These are phyloP conservation scores for Hortiboletus campestris DNA, from an alignment of 768 basidiomycete species.

Conservation along the genomic window DNA sequence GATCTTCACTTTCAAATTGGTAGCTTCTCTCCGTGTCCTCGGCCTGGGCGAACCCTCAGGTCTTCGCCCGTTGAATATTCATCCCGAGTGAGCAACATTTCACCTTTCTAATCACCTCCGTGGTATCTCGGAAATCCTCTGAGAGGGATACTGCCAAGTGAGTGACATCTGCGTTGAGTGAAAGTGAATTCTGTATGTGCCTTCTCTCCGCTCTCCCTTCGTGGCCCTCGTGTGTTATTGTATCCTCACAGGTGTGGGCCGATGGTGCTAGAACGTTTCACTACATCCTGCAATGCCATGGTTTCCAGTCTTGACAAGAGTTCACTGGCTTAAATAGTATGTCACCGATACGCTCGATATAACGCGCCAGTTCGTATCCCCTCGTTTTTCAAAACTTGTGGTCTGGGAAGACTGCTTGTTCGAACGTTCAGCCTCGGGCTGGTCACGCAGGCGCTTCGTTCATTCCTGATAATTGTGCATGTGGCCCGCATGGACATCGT, in stretches of 20 bases:
- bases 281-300: neutral
- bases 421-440: too few relatives aligned
- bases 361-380: neutral
- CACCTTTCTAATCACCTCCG: neutral
- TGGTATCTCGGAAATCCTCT: neutral
- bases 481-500: neutral
- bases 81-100: neutral
- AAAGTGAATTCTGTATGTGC: too few relatives aligned
- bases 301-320: too few relatives aligned
- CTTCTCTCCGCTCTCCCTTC: too few relatives aligned
- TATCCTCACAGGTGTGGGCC: too few relatives aligned
- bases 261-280: too few relatives aligned
- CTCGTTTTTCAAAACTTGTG: neutral
- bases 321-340: too few relatives aligned
- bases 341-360: neutral
- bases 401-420: neutral
- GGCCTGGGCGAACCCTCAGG: neutral
- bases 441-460: neutral
- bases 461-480: neutral
- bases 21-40: conserved; percentile 29
- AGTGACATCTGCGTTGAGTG: neutral
- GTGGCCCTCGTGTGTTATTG: too few relatives aligned
- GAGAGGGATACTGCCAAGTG: neutral
- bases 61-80: neutral
- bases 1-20: conserved; percentile 53